Base-by-base conservation (phyloP, 2,329 filamentous ascomycete genomes). In the Ceratocystis smalleyi region DNA sequence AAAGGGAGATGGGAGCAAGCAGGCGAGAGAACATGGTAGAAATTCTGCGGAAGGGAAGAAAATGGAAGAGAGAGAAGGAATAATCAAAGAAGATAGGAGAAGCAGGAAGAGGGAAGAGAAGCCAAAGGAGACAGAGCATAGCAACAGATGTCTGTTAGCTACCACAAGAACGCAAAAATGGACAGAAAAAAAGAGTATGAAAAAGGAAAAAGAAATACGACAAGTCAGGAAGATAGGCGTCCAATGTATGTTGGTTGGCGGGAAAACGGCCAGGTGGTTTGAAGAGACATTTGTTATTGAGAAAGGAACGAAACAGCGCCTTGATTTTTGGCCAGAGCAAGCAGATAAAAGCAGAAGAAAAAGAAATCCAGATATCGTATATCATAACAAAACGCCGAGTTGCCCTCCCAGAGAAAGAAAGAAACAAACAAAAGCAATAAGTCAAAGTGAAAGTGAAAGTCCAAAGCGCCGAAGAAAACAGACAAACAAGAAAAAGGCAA, bases 321-420 rank as follows among this genome's bases (percentile, higher is more conserved):
- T 61, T 61, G 40, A 30, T 61, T 61, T 55, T 57, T 57, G 51
- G 51, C 51, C 27, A 8, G 27, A 57, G 15, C 51, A 57, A 32
- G 24, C 15, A 61, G 17, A 47, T 12, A 60, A 60, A 55, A 35
- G 10, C 51, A 59, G 35, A 27, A 45, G 30, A 47, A 19, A 60
- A 54, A 17, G 27, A 61, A 63, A 62, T 32, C 61, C 55, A 45
- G 54, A 63, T 65, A 61, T 67, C 57, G 61, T 66, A 47, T 63
- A 66, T 66, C 65, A 66, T 66, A 62, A 65, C 64, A 30, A 57
- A 65, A 65, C 60, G 60, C 64, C 64, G 35, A 19, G 32, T 61
- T 27, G 59, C 57, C 63, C 45, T 22, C 49, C 32, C 27, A 47
- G 17, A 19, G 35, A 40, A 40, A 35, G 32, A 35, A 35, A 35